Percentiles rank a stretch among this genome's conserved stretches.
phyloP scores from a whole-genome alignment of 176 grass and related monocot species.

The Pharus latifolius region DNA sequence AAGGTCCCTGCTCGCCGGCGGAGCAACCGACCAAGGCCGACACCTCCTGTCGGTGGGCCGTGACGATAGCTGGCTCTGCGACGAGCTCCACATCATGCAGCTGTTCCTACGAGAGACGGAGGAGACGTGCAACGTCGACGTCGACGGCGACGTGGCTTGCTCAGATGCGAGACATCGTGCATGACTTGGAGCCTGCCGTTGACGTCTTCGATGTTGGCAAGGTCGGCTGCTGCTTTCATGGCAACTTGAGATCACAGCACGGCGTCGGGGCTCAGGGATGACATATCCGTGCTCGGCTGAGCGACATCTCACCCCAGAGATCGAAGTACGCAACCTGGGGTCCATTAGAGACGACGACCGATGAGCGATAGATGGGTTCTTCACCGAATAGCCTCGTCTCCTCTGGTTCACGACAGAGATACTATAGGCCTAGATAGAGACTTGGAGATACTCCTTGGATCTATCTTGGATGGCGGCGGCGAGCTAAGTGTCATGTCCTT shows the following conservation, averaged over 20 bases:
- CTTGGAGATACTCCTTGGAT: not conserved
- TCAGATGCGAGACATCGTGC: constrained; percentile 24
- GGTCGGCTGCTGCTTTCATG: not conserved
- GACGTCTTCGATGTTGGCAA: constrained; percentile 14
- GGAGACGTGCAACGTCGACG: not conserved
- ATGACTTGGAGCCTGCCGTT: not conserved
- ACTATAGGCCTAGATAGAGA: constrained; percentile 18
- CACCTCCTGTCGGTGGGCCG: not conserved
- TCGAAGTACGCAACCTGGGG: not conserved
- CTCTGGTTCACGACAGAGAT: constrained; percentile 20
- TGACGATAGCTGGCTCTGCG: constrained; percentile 16
- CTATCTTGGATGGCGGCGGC: not conserved
- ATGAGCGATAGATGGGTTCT: not conserved
- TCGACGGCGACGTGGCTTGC: not conserved
- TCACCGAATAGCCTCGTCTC: constrained; percentile 16
- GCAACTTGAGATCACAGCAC: not conserved
- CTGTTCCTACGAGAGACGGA: constrained; percentile 19
- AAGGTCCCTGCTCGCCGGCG: not conserved
- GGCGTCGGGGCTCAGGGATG: constrained; percentile 2
- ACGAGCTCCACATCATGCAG: constrained; percentile 20
- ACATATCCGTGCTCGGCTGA: constrained; percentile 8
- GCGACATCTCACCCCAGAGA: not conserved
- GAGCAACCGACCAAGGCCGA: not conserved
- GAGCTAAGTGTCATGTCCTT: constrained; percentile 15
- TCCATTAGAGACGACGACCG: not conserved